Conservation (phyloP, 768 basidiomycete species). For the Udeniomyces megalosporus region DNA sequence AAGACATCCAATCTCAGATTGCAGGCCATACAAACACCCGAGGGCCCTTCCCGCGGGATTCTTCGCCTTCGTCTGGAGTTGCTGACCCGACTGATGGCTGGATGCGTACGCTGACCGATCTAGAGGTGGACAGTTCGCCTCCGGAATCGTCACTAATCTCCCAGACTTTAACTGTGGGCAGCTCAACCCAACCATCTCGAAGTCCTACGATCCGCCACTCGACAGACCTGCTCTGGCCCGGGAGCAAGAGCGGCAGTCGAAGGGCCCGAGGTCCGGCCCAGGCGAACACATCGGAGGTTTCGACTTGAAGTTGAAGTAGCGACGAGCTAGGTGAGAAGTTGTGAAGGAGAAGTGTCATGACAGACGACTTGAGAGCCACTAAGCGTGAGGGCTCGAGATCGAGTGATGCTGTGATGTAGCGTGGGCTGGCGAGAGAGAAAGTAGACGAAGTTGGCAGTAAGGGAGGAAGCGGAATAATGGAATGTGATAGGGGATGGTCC, state of each 20-base stretch:
- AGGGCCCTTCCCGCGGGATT: not conserved
- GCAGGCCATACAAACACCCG: conserved; percentile 7
- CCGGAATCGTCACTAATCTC: conserved; percentile 11
- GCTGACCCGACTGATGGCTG: no score
- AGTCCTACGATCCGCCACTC: not conserved
- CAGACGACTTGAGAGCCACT: conserved; percentile 31
- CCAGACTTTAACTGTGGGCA: conserved; percentile 17
- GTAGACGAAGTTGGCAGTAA: not conserved
- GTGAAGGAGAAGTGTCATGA: conserved; percentile 36
- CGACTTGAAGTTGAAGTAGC: conserved; percentile 53
- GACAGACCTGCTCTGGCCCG: conserved; percentile 33
- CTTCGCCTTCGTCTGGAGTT: not conserved
- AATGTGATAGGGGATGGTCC: not conserved
- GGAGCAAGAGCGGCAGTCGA: conserved; percentile 53
- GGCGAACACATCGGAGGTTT: conserved; percentile 61
- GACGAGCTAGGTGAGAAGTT: conserved; percentile 55
- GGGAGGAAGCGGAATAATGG: conserved; percentile 2
- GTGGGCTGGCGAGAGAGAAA: conserved; percentile 13
- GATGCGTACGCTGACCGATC: not conserved
- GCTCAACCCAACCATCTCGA: conserved; percentile 6
- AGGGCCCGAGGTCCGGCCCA: conserved; percentile 57
- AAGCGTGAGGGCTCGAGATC: conserved; percentile 30
- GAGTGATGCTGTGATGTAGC: conserved; percentile 32
- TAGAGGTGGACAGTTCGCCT: not conserved
- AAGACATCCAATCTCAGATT: no score